phyloP scores from a whole-genome alignment of 352 stramenopile species.

The Phytophthora syringae region DNA sequence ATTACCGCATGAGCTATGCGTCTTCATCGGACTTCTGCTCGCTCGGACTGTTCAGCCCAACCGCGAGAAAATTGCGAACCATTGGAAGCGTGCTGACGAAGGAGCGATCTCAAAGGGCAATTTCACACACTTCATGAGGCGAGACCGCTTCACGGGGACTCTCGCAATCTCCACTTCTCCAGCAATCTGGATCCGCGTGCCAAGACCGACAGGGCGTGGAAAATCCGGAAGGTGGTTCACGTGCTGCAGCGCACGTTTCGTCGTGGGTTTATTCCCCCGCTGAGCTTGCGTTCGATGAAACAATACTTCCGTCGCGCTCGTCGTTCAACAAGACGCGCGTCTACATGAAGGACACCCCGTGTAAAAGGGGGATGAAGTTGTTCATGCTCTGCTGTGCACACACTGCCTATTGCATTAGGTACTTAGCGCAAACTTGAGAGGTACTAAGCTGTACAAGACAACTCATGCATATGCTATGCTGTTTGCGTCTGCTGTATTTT shows the following conservation, averaged over 20 bases:
- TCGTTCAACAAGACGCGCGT: background rate
- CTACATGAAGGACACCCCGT: conserved; percentile 14
- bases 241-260: background rate
- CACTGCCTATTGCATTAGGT: conserved; percentile 15
- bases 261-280: background rate
- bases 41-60: background rate
- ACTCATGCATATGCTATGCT: background rate
- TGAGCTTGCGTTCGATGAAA: conserved; percentile 2
- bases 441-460: conserved; percentile 8
- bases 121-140: background rate
- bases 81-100: background rate
- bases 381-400: conserved; percentile 13
- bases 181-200: background rate
- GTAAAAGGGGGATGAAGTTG: conserved; percentile 16
- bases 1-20: background rate
- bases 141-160: background rate
- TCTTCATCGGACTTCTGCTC: background rate
- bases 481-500: background rate
- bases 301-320: background rate
- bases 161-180: background rate
- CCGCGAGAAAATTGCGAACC: background rate
- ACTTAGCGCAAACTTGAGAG: no score
- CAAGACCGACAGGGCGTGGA: background rate
- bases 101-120: background rate
- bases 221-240: background rate